Evolutionary conservation across 345 rosid genomes (phyloP).

Genomic region (Cardamine resedifolia): DNA sequence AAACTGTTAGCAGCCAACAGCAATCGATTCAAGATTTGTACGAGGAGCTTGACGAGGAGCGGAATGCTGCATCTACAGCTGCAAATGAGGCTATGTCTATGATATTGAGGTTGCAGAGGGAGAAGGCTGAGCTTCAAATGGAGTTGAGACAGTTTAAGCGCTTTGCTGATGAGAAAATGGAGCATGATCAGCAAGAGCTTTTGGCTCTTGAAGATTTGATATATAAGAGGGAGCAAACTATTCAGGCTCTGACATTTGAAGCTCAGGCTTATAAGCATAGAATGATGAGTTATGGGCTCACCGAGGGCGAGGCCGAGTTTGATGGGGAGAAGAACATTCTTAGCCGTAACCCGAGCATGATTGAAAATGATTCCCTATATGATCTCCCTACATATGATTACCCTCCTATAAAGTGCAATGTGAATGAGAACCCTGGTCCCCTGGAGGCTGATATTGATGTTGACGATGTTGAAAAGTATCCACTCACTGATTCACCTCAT

Average conservation of each 20-base stretch:
- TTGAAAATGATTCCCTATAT: conserved; percentile 46
- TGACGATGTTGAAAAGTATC: conserved; percentile 76
- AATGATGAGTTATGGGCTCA: conserved; percentile 89
- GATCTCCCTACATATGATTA: conserved; percentile 61
- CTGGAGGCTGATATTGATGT: conserved; percentile 58
- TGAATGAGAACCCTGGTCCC: conserved; percentile 54
- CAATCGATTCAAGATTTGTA: conserved; percentile 63
- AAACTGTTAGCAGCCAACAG: conserved; percentile 75
- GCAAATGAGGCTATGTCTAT: conserved; percentile 98
- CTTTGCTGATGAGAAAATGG: conserved; percentile 85
- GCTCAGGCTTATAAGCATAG: conserved; percentile 89
- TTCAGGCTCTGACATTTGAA: conserved; percentile 81
- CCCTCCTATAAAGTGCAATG: conserved; percentile 75
- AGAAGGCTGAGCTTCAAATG: conserved; percentile 95
- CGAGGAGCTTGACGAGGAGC: conserved; percentile 84
- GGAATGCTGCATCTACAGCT: conserved; percentile 91
- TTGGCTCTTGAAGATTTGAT: conserved; percentile 71
- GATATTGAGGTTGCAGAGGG: conserved; percentile 94
- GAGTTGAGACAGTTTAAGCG: conserved; percentile 91
- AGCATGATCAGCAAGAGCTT: conserved; percentile 88
- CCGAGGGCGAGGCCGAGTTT: conserved; percentile 54
- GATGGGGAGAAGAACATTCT: conserved; percentile 52
- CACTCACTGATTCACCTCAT: conserved; percentile 64
- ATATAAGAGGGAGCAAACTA: conserved; percentile 84
- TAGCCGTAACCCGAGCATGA: conserved; percentile 47